Percentiles rank a stretch among this genome's conserved stretches.
phyloP scores from a whole-genome alignment of 2,329 filamentous ascomycete species.

The Neofusicoccum cordaticola region DNA sequence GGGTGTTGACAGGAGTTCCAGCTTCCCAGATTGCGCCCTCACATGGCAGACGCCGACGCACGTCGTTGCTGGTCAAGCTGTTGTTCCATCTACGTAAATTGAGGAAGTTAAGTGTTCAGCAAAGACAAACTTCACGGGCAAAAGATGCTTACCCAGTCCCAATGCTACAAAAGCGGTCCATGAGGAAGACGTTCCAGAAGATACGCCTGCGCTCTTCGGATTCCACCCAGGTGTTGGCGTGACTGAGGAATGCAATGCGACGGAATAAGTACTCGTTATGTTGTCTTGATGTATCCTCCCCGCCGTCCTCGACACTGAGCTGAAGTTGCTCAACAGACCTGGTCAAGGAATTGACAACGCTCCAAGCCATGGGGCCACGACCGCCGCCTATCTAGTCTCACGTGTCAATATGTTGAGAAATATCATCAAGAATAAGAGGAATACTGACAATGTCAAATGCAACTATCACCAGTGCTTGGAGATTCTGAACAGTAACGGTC shows the following conservation, averaged over 20 bases:
- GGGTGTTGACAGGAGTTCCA: constrained; percentile 29
- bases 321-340: constrained; percentile 36
- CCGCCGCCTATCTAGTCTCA: constrained; percentile 31
- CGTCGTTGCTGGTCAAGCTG: constrained; percentile 34
- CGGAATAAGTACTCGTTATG: constrained; percentile 31
- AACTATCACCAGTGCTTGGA: constrained; percentile 37
- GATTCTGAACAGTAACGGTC: constrained; percentile 32
- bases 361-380: constrained; percentile 34
- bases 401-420: neutral
- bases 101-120: neutral
- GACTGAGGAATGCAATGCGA: constrained; percentile 35
- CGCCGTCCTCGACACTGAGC: constrained; percentile 32
- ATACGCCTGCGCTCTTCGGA: constrained; percentile 36
- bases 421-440: neutral
- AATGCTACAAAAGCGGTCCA: constrained; percentile 38
- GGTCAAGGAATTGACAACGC: constrained; percentile 34
- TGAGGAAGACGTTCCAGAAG: constrained; percentile 39
- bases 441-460: constrained; percentile 31
- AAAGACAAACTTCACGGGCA: neutral
- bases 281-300: constrained; percentile 17
- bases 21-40: constrained; percentile 34
- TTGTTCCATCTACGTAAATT: constrained; percentile 30
- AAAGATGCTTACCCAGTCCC: constrained; percentile 22
- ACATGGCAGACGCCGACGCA: constrained; percentile 34
- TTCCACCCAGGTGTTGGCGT: constrained; percentile 31